Conservation (phyloP, 2,329 filamentous ascomycete species). For the Penicillium sp. region DNA sequence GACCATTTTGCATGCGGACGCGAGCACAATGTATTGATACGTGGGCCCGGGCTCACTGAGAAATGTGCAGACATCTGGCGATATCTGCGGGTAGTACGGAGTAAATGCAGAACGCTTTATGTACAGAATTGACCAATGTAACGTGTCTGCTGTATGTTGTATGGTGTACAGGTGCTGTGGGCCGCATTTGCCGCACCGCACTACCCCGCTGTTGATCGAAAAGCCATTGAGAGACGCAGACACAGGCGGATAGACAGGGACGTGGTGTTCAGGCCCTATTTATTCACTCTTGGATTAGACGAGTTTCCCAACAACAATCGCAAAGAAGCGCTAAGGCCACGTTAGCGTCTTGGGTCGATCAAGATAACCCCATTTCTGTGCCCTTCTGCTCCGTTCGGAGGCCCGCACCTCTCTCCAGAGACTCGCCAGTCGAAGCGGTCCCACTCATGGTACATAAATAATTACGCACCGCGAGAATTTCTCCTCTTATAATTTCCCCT, state of each 20-base stretch:
- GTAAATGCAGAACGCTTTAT: background rate
- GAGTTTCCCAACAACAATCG: conserved; percentile 2
- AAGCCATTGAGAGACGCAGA: background rate
- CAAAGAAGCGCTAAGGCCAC: conserved; percentile 1
- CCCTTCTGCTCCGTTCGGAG: conserved; percentile 27
- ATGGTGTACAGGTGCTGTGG: conserved; percentile 2
- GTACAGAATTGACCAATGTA: background rate
- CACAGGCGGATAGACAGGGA: background rate
- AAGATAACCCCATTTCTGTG: conserved; percentile 22
- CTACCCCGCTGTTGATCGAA: conserved; percentile 5
- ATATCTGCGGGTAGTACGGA: background rate
- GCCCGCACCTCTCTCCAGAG: conserved; percentile 16
- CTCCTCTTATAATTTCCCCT: background rate
- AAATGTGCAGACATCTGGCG: background rate
- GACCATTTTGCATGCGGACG: background rate
- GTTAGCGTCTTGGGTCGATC: conserved; percentile 7
- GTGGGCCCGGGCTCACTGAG: background rate
- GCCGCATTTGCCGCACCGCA: conserved; percentile 20
- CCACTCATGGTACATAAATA: conserved; percentile 17
- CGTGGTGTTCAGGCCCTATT: background rate
- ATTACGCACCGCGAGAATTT: background rate
- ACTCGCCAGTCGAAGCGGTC: conserved; percentile 6
- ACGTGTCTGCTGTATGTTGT: background rate
- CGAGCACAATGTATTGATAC: conserved; percentile 2
- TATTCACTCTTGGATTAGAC: background rate